Base-by-base conservation (phyloP, 345 rosid species). In the Zanthoxylum bungeanum region DNA sequence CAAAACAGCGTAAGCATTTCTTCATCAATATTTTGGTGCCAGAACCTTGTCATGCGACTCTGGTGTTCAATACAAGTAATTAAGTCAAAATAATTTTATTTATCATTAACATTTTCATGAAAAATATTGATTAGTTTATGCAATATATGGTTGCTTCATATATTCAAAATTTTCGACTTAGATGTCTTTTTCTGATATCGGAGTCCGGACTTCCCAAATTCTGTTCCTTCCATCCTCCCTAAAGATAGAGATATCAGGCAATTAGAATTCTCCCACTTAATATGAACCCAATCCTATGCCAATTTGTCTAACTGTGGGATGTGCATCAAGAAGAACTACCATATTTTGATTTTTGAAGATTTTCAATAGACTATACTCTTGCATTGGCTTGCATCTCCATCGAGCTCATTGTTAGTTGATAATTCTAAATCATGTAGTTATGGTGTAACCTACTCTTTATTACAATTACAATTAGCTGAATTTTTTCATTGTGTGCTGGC, bases 1-100 rank as follows among this genome's bases (percentile, higher is more conserved):
- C 71, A 92, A 94, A 72, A 89, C 98, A 33, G 97, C 93, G 92
- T 90, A 85, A 84, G 92, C 30, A 25, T 74, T 75, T 70, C 44
- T 64, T 62, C 21, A 28, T 4, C 49, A 34, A 9, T 36, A 57
- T 39, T 68, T 63, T 58, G 40, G 10, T 31, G 37, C 34, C 34
- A 58, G 37, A 58, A 31, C 5, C 65, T 60, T 60, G 46, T 60
- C 46, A 21, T 60, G 42, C 4, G 9, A 17, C 37, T 16, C 1
- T 31, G 42, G 5, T 33, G 25, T 61, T 39, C 0, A 2, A 8
- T 25, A 39, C 31, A 24, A 62, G 50, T 37, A 40, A 37, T 36
- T 1, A 62, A 39, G 49, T 22, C 31, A 4, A 1, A 21, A 39
- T 24, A 39, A 37, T 19, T 61, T 21, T 19, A 61, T 4, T 7